These are phyloP conservation scores for Geranium rotundifolium DNA, from an alignment of 345 rosid genomes.

Conservation along the genomic window DNA sequence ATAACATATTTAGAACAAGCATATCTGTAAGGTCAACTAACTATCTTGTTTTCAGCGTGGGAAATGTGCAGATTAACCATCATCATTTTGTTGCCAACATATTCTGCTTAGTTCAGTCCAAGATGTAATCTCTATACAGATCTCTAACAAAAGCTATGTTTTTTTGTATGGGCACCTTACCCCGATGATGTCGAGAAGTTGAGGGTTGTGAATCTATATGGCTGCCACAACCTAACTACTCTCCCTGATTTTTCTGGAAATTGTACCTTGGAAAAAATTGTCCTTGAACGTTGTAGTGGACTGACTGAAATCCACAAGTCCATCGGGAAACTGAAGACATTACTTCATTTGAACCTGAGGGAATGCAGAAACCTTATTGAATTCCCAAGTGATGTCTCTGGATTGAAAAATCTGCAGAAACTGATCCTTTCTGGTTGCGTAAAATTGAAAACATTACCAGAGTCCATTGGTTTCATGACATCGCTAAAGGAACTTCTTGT, in stretches of 20 bases:
- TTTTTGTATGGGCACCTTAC: not conserved
- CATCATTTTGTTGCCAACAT: no score
- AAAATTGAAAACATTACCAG: slow-evolving; percentile 27
- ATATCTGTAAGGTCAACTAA: no score
- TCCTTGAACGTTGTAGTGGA: slow-evolving; percentile 20
- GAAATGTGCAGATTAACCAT: no score
- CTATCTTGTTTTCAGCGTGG: no score
- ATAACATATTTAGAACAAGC: not conserved
- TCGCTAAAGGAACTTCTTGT: slow-evolving; percentile 34
- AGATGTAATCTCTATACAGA: no score
- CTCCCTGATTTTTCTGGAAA: slow-evolving; percentile 33
- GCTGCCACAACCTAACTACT: slow-evolving; percentile 22
- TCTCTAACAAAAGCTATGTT: not conserved
- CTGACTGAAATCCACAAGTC: slow-evolving; percentile 28
- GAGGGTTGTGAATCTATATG: slow-evolving; percentile 30
- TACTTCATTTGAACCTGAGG: slow-evolving; percentile 28
- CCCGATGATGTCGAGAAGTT: slow-evolving; percentile 15
- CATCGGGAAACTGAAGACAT: slow-evolving; percentile 20
- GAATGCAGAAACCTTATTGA: slow-evolving; percentile 24
- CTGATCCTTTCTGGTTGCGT: slow-evolving; percentile 31
- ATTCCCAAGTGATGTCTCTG: slow-evolving; percentile 32
- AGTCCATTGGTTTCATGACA: slow-evolving; percentile 27
- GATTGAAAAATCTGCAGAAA: slow-evolving; percentile 27
- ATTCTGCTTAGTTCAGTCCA: no score
- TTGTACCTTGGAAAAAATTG: slow-evolving; percentile 28